Evolutionary conservation across 495 filamentous ascomycete genomes (phyloP).

Genomic region (Penicillium arizonense): DNA sequence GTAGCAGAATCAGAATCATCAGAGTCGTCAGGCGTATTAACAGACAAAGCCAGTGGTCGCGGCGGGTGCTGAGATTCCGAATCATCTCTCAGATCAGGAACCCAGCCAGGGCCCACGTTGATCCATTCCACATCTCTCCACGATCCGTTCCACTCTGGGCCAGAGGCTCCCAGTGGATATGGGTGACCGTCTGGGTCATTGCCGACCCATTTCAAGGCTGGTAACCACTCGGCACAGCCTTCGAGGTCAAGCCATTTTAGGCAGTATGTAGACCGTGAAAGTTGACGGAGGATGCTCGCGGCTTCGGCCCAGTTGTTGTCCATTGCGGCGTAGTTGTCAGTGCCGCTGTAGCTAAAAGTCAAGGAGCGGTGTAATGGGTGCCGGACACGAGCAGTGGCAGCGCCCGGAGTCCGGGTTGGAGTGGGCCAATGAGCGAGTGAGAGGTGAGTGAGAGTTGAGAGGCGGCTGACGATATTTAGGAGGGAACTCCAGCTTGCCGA

Average conservation of each 20-base stretch:
- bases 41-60: too few relatives aligned
- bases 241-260: conserved; percentile 80
- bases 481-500: conserved; percentile 66
- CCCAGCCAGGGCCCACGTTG: conserved; percentile 52
- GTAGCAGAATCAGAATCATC: conserved; percentile 2
- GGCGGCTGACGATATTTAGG: conserved; percentile 56
- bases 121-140: conserved; percentile 52
- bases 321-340: conserved; percentile 60
- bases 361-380: conserved; percentile 39
- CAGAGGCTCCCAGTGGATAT: conserved; percentile 20
- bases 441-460: conserved; percentile 70
- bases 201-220: conserved; percentile 54
- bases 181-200: conserved; percentile 26
- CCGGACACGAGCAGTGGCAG: conserved; percentile 43
- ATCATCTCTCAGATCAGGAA: conserved; percentile 11
- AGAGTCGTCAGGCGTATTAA: not conserved
- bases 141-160: conserved; percentile 49
- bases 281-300: conserved; percentile 62
- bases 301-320: conserved; percentile 73
- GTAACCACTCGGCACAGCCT: conserved; percentile 71
- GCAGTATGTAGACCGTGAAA: conserved; percentile 65
- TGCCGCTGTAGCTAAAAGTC: conserved; percentile 52
- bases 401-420: conserved; percentile 64
- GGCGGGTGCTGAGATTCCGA: too few relatives aligned
- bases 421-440: conserved; percentile 78